Percentiles rank a stretch among this genome's conserved stretches.
These are phyloP conservation scores for Phytophthora vignae DNA, from an alignment of 352 stramenopile species.

Conservation along the genomic window DNA sequence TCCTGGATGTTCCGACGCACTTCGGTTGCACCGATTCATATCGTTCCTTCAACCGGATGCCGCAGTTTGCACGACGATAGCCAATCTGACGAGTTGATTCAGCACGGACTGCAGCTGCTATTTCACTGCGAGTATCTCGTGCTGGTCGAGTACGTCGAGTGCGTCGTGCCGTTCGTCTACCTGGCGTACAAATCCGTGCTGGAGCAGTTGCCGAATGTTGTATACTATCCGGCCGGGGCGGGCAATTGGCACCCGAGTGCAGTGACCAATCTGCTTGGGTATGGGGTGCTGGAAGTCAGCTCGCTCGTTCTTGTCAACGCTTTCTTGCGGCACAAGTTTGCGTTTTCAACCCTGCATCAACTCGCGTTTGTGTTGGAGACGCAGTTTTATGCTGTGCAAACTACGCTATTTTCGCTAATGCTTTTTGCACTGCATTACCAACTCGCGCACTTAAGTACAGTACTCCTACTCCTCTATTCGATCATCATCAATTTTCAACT, in stretches of 20 bases:
- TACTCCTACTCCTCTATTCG: neutral
- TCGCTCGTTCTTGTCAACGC: constrained; percentile 5
- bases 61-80: neutral
- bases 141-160: constrained; percentile 33
- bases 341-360: constrained; percentile 5
- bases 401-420: neutral
- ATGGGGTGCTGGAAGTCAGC: constrained; percentile 21
- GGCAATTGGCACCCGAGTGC: neutral
- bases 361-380: constrained; percentile 18
- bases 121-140: constrained; percentile 32
- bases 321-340: constrained; percentile 13
- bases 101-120: constrained; percentile 29
- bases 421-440: constrained; percentile 13
- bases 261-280: constrained; percentile 15
- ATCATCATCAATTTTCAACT: neutral
- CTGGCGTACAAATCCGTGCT: constrained; percentile 37
- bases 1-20: neutral
- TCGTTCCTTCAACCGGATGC: neutral
- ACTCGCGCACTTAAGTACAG: constrained; percentile 2
- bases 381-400: neutral
- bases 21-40: neutral
- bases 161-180: constrained; percentile 31
- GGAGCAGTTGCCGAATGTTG: constrained; percentile 33
- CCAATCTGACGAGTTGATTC: neutral
- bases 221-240: constrained; percentile 28